phyloP scores from a whole-genome alignment of 345 rosid genomes.

The Eucalyptus polybractea region DNA sequence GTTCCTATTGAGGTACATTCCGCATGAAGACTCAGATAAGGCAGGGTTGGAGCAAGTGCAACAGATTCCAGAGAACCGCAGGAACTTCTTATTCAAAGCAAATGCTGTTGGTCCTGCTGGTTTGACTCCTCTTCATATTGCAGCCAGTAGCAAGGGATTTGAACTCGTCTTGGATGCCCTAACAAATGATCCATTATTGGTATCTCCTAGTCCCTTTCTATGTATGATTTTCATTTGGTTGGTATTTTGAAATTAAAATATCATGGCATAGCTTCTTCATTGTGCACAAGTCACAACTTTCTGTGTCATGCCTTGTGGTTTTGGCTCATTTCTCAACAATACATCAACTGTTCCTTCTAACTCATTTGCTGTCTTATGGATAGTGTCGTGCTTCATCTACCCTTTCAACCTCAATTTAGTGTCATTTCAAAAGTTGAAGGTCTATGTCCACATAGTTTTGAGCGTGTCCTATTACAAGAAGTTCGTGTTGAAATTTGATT shows the following conservation, averaged over 20 bases:
- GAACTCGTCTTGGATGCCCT: slow-evolving; percentile 52
- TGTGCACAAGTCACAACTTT: neutral
- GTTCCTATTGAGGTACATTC: slow-evolving; percentile 32
- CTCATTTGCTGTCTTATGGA: neutral
- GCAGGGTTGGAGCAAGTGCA: slow-evolving; percentile 6
- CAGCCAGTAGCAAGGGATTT: slow-evolving; percentile 43
- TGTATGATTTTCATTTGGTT: neutral
- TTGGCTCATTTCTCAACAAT: neutral
- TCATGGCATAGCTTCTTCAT: neutral
- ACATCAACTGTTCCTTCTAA: neutral
- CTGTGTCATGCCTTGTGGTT: neutral
- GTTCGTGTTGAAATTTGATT: neutral
- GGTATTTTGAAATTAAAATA: neutral
- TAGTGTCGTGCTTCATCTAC: neutral
- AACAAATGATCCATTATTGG: slow-evolving; percentile 57
- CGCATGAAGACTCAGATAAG: slow-evolving; percentile 6
- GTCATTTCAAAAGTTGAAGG: neutral
- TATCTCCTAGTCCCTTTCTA: slow-evolving; percentile 1
- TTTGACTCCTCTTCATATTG: slow-evolving; percentile 71
- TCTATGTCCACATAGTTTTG: neutral
- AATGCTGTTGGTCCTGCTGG: slow-evolving; percentile 45
- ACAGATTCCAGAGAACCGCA: neutral
- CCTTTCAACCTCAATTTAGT: neutral
- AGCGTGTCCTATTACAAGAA: neutral
- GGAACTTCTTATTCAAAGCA: slow-evolving; percentile 24